Percentiles rank a stretch among this genome's conserved stretches.
Evolutionary conservation across 768 basidiomycete genomes (phyloP).

Genomic region (Lentinula edodes): DNA sequence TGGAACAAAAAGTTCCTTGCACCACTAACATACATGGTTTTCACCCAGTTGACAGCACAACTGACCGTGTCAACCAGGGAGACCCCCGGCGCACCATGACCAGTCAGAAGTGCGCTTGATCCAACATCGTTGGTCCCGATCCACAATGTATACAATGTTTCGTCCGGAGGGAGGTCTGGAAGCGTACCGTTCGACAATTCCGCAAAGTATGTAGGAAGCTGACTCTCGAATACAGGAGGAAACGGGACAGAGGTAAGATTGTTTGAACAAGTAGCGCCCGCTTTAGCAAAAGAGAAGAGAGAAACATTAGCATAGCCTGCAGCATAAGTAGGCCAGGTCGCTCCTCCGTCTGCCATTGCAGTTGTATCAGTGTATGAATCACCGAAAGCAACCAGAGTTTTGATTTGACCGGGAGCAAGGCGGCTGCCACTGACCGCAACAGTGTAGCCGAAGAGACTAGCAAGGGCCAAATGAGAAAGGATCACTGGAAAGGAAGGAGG

Average conservation of each 20-base stretch:
- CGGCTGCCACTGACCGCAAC: neutral
- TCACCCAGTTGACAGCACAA: slow-evolving; percentile 39
- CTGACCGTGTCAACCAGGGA: slow-evolving; percentile 36
- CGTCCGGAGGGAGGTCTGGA: slow-evolving; percentile 24
- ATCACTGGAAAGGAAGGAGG: neutral
- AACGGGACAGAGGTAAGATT: slow-evolving; percentile 51
- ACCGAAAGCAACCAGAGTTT: slow-evolving; percentile 41
- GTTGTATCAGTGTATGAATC: slow-evolving; percentile 44
- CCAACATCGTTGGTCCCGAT: slow-evolving; percentile 57
- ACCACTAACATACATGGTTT: slow-evolving; percentile 33
- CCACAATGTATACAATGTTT: slow-evolving; percentile 64
- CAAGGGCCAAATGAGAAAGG: neutral
- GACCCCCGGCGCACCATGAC: slow-evolving; percentile 14
- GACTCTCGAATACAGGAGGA: slow-evolving; percentile 52
- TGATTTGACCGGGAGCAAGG: slow-evolving; percentile 24
- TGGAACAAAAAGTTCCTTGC: slow-evolving; percentile 47
- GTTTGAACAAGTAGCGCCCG: slow-evolving; percentile 66
- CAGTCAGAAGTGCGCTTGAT: slow-evolving; percentile 4
- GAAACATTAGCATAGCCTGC: slow-evolving; percentile 32
- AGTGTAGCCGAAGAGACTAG: neutral
- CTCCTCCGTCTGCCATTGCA: slow-evolving; percentile 18
- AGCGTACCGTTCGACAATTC: slow-evolving; percentile 37
- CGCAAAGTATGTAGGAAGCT: slow-evolving; percentile 48
- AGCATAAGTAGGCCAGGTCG: slow-evolving; percentile 40
- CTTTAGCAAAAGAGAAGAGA: slow-evolving; percentile 50